These are phyloP conservation scores for Chrysoporthe austroafricana DNA, from an alignment of 2,329 filamentous ascomycete genomes.

Conservation along the genomic window DNA sequence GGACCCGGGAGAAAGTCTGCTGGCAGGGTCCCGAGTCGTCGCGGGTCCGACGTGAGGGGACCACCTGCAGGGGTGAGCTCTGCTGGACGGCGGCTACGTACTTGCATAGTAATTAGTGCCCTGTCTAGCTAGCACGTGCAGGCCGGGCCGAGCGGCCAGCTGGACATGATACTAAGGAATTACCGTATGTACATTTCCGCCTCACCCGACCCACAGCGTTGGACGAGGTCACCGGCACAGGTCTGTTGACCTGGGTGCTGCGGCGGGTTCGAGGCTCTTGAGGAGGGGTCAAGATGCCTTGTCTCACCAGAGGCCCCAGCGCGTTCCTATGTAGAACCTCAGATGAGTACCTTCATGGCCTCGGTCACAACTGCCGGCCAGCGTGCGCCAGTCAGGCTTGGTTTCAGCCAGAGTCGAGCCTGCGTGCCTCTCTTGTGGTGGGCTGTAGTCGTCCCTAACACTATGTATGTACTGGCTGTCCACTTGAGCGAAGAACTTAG, in stretches of 20 bases:
- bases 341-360: not conserved
- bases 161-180: not conserved
- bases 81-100: not conserved
- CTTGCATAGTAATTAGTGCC: not conserved
- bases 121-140: conserved; percentile 18
- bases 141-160: not conserved
- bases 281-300: not conserved
- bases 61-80: conserved; percentile 5
- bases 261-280: not conserved
- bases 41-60: not conserved
- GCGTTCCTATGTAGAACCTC: not conserved
- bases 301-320: not conserved
- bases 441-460: not conserved
- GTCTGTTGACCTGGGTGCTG: not conserved
- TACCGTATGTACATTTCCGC: not conserved
- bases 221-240: not conserved
- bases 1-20: conserved; percentile 1
- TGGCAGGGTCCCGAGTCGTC: conserved; percentile 15
- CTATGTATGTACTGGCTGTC: not conserved
- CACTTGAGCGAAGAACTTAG: too few relatives aligned
- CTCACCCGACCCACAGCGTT: not conserved
- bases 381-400: not conserved
- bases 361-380: not conserved
- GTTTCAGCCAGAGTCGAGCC: not conserved
- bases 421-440: not conserved